A percentile compares a stretch with the other conserved stretches of the same genome.
phyloP scores from a whole-genome alignment of 345 rosid species.

The Dipteronia dyeriana region DNA sequence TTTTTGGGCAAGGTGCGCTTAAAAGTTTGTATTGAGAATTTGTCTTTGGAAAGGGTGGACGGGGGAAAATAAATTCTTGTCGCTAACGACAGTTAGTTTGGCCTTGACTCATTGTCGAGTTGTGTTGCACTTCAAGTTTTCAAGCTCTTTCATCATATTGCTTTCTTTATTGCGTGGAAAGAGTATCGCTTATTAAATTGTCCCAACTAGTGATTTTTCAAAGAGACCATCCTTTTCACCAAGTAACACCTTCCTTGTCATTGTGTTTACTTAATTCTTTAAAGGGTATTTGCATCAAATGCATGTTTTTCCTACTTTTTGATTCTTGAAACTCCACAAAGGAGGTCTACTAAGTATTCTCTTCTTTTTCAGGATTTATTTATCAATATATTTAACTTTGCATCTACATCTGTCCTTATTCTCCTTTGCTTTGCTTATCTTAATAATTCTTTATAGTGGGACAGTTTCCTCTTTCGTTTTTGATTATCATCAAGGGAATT shows the following conservation, averaged over 20 bases:
- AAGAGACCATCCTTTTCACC: constrained; percentile 24
- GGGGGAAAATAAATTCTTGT: background rate
- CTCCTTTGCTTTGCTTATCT: constrained; percentile 26
- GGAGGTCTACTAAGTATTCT: constrained; percentile 6
- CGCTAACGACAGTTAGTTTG: background rate
- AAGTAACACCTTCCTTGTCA: constrained; percentile 16
- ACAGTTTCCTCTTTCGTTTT: constrained; percentile 12
- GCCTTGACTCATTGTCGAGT: background rate
- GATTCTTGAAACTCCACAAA: constrained; percentile 22
- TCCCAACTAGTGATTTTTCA: constrained; percentile 17
- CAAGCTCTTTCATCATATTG: background rate
- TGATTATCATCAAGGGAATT: background rate
- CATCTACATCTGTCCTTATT: constrained; percentile 39
- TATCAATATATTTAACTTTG: constrained; percentile 25
- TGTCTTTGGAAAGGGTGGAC: background rate
- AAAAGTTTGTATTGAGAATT: background rate
- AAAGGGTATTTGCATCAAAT: constrained; percentile 6
- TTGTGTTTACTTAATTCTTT: constrained; percentile 17
- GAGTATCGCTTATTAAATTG: background rate
- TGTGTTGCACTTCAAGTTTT: background rate
- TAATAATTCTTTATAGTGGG: constrained; percentile 17
- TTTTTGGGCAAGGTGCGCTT: too few relatives aligned
- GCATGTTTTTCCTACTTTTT: constrained; percentile 18
- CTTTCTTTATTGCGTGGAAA: background rate
- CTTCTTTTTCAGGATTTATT: constrained; percentile 1